Evolutionary conservation across 2,329 filamentous ascomycete species (phyloP).

Genomic region (Nigrograna mackinnonii): DNA sequence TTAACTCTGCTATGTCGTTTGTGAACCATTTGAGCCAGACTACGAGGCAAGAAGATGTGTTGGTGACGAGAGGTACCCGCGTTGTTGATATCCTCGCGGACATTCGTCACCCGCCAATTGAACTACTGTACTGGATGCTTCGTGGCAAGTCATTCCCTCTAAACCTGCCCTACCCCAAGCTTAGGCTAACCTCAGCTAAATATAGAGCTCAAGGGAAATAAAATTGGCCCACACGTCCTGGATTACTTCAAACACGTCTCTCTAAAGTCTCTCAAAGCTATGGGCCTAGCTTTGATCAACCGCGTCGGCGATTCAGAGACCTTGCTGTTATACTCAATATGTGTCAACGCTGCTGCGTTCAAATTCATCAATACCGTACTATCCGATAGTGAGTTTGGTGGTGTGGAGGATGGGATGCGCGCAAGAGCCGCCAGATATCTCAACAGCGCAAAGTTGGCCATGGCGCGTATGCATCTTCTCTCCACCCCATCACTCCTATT

Average conservation of each 20-base stretch:
- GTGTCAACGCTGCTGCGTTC: slow-evolving; percentile 20
- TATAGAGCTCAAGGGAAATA: slow-evolving; percentile 16
- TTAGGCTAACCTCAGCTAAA: background rate
- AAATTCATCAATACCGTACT: slow-evolving; percentile 22
- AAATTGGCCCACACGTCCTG: slow-evolving; percentile 17
- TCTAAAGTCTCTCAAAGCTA: slow-evolving; percentile 17
- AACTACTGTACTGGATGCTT: slow-evolving; percentile 21
- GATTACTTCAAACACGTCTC: slow-evolving; percentile 25
- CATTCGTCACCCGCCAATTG: slow-evolving; percentile 12
- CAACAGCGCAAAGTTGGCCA: slow-evolving; percentile 15
- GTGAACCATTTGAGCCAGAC: slow-evolving; percentile 14
- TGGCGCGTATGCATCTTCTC: slow-evolving; percentile 20
- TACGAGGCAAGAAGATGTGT: slow-evolving; percentile 1
- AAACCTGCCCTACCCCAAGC: background rate
- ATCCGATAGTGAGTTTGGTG: slow-evolving; percentile 8
- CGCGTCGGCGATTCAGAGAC: slow-evolving; percentile 12
- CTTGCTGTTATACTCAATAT: slow-evolving; percentile 22
- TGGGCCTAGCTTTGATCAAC: slow-evolving; percentile 21
- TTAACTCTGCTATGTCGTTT: slow-evolving; percentile 20
- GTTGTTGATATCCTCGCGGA: slow-evolving; percentile 12
- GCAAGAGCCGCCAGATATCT: slow-evolving; percentile 12
- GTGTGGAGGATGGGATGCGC: slow-evolving; percentile 12
- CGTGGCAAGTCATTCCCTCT: slow-evolving; percentile 10
- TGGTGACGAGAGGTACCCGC: background rate
- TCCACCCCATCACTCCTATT: slow-evolving; percentile 15